phyloP scores from a whole-genome alignment of 2,329 filamentous ascomycete species.

The Penicillium fuscoglaucum region DNA sequence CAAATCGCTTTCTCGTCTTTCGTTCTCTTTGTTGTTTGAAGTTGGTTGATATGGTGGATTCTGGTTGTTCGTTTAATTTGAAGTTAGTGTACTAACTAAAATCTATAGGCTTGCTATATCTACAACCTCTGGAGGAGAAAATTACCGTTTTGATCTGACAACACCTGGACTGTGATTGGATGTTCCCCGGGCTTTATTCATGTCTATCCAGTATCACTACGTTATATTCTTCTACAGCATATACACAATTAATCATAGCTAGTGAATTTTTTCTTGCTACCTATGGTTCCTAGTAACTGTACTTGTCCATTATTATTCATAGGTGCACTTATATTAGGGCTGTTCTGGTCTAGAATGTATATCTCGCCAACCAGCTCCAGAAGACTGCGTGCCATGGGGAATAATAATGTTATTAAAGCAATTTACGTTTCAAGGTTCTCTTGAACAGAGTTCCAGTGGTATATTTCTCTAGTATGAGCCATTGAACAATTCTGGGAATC shows the following conservation, averaged over 20 bases:
- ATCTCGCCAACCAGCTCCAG: too few species aligned
- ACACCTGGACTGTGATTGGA: constrained; percentile 25
- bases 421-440: too few species aligned
- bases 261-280: neutral
- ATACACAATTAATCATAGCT: neutral
- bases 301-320: too few species aligned
- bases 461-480: too few species aligned
- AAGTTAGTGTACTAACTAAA: neutral
- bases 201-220: neutral
- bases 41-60: neutral
- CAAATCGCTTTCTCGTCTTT: neutral
- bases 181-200: neutral
- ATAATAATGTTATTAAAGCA: too few species aligned
- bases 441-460: too few species aligned
- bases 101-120: neutral
- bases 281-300: neutral
- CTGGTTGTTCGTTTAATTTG: neutral
- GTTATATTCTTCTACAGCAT: neutral
- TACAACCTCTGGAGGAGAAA: constrained; percentile 1
- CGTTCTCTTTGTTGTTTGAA: neutral
- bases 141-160: constrained; percentile 20
- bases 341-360: too few species aligned
- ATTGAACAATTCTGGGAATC: too few species aligned
- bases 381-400: too few species aligned
- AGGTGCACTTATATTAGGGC: too few species aligned